Evolutionary conservation across 108 stramenopile species (phyloP).

Genomic region (Cyclostephanos invisitatus): DNA sequence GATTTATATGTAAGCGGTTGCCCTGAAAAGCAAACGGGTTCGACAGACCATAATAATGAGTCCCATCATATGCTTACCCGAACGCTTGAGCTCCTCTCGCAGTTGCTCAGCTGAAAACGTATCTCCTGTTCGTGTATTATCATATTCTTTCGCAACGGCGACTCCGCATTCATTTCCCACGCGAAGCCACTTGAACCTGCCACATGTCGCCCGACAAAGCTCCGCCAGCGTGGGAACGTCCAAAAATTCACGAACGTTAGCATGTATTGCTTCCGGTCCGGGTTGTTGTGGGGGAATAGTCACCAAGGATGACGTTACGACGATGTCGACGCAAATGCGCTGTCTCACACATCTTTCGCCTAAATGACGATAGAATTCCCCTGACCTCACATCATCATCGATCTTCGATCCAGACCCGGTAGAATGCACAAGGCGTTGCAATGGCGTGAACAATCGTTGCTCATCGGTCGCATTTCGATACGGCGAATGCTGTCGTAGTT

Average conservation of each 20-base stretch:
- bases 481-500: conserved; percentile 15
- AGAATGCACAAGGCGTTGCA: conserved; percentile 47
- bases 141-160: conserved; percentile 12
- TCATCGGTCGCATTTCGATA: conserved; percentile 28
- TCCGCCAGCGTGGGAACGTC: conserved; percentile 78
- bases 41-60: too few species aligned
- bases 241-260: conserved; percentile 54
- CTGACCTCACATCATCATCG: conserved; percentile 31
- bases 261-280: conserved; percentile 7
- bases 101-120: conserved; percentile 46
- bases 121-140: not conserved
- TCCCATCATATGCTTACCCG: not conserved
- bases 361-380: conserved; percentile 60
- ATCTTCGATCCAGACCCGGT: conserved; percentile 10
- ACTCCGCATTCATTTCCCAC: conserved; percentile 60
- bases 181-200: conserved; percentile 70
- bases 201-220: conserved; percentile 70
- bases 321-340: conserved; percentile 69
- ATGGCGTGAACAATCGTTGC: conserved; percentile 53
- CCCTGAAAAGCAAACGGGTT: not conserved
- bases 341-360: conserved; percentile 52
- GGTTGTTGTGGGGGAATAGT: conserved; percentile 30
- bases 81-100: conserved; percentile 55
- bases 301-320: conserved; percentile 59
- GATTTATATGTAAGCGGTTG: not conserved